Base-by-base conservation (phyloP, 2,329 filamentous ascomycete species). In the Diplodia sapinea region DNA sequence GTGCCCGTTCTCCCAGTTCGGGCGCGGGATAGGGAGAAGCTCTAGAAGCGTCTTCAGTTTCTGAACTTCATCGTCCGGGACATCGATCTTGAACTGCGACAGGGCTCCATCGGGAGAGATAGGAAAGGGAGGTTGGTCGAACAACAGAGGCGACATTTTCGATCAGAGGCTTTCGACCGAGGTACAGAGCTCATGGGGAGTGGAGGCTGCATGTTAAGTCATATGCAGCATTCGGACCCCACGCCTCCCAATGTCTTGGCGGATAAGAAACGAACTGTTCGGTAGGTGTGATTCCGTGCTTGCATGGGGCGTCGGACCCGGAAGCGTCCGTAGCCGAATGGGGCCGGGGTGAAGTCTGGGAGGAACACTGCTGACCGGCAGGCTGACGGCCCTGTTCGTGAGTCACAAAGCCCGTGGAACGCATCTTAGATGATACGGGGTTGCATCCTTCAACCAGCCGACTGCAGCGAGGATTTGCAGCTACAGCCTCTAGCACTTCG, bases 1-100 rank as follows among this genome's bases (percentile, higher is more conserved):
- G 8, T 36, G 40, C 15, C 57, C 40, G 61, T 74, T 77, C 69
- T 76, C 74, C 62, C 72, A 78, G 38, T 69, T 72, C n/a, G 75
- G 70, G 50, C 74, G 76, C 8, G 74, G 75, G 7, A 78, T 65
- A 1, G 76, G 76, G 47, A 72, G 73, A 9, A 78, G 52, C 11
- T 68, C 69, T 3, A 78, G 47, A 23, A 78, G 55, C 0, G 70
- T 73, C 62, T 77, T 74, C 40, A 78, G 71, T 5, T 76, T 73
- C 20, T 74, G 69, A 20, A 77, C 23, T 65, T 76, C 73, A 13
- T 74, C 67, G 13, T 77, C 74, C 8, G 57, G 29, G 11, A 62
- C 40, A 6, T 29, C 15, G n/a, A 62, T 43, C 9, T 50, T 62
- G 57, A 62, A 62, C 26, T 50, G 57, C 23, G 57, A 62, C 17